Percentiles rank a stretch among this genome's conserved stretches.
Conservation (phyloP, 2,329 filamentous ascomycete genomes). For the Alternaria alternata region DNA sequence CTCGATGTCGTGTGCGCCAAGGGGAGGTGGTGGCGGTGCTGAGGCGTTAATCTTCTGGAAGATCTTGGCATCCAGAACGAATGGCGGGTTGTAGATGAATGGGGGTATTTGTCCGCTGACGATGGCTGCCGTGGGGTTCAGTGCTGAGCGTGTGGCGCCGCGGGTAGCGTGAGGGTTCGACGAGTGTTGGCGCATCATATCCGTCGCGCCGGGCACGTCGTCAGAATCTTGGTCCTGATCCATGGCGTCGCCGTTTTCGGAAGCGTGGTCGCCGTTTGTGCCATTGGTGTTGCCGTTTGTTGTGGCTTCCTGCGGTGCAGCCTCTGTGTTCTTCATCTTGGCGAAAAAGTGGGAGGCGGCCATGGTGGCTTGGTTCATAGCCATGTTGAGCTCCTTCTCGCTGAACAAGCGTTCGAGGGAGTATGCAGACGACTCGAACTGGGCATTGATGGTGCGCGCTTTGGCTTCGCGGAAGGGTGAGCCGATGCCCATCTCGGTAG, state of each 20-base stretch:
- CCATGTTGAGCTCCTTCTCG: constrained; percentile 70
- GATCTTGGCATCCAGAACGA: constrained; percentile 56
- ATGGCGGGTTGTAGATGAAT: constrained; percentile 54
- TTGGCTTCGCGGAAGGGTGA: constrained; percentile 63
- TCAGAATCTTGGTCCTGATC: constrained; percentile 49
- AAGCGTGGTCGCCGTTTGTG: constrained; percentile 48
- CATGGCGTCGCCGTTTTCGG: constrained; percentile 49
- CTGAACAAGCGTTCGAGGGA: constrained; percentile 71
- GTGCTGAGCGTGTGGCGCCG: constrained; percentile 62
- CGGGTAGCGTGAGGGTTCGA: constrained; percentile 64
- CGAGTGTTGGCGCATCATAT: constrained; percentile 69
- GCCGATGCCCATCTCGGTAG: constrained; percentile 57
- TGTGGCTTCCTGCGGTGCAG: constrained; percentile 33
- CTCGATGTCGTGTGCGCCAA: constrained; percentile 55
- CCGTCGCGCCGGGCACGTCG: constrained; percentile 56
- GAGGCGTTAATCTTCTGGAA: constrained; percentile 58
- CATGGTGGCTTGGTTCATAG: constrained; percentile 67
- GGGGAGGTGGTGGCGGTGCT: constrained; percentile 56
- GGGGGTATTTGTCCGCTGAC: constrained; percentile 51
- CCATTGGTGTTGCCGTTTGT: constrained; percentile 45
- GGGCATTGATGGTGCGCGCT: constrained; percentile 60
- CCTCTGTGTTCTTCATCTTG: constrained; percentile 56
- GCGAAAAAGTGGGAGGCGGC: constrained; percentile 67
- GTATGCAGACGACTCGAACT: constrained; percentile 67
- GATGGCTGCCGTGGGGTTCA: constrained; percentile 61